Percentiles rank a stretch among this genome's conserved stretches.
Evolutionary conservation across 228 moss, liverwort and hornwort species (phyloP).

Genomic region (Sphagnum magellanicum): DNA sequence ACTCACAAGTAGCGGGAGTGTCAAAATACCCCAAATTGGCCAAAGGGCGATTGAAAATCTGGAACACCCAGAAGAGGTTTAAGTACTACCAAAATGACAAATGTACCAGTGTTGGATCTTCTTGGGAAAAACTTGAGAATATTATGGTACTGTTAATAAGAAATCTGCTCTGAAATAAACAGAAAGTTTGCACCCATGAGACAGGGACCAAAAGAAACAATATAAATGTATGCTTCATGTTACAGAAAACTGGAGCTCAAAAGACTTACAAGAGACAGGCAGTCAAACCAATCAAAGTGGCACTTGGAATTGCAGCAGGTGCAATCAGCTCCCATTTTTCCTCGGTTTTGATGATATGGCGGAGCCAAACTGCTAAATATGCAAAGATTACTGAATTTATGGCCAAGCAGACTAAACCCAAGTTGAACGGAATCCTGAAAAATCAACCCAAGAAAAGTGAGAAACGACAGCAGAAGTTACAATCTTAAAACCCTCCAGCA

Average conservation of each 20-base stretch:
- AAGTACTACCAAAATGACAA: background rate
- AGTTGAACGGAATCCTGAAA: constrained; percentile 72
- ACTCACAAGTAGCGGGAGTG: constrained; percentile 70
- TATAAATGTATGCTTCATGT: too few species aligned
- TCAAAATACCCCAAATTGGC: constrained; percentile 96
- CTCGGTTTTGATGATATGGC: constrained; percentile 69
- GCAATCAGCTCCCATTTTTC: constrained; percentile 82
- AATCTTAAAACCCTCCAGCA: too few species aligned
- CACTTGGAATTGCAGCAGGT: constrained; percentile 86
- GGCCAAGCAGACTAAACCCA: constrained; percentile 68
- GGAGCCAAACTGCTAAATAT: constrained; percentile 83
- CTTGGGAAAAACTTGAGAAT: too few species aligned
- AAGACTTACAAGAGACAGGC: constrained; percentile 62
- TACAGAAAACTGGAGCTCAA: background rate
- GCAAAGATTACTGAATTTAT: constrained; percentile 74
- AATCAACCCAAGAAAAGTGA: background rate
- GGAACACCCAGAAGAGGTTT: constrained; percentile 1
- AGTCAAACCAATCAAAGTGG: constrained; percentile 71
- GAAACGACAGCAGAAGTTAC: background rate
- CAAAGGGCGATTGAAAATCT: constrained; percentile 84
- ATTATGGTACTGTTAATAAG: too few species aligned
- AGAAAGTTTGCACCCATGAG: too few species aligned
- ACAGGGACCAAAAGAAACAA: too few species aligned
- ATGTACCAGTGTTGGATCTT: background rate
- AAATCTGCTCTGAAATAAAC: too few species aligned